These are phyloP conservation scores for Allium fistulosum DNA, from an alignment of 106 monocot genomes.

Conservation along the genomic window DNA sequence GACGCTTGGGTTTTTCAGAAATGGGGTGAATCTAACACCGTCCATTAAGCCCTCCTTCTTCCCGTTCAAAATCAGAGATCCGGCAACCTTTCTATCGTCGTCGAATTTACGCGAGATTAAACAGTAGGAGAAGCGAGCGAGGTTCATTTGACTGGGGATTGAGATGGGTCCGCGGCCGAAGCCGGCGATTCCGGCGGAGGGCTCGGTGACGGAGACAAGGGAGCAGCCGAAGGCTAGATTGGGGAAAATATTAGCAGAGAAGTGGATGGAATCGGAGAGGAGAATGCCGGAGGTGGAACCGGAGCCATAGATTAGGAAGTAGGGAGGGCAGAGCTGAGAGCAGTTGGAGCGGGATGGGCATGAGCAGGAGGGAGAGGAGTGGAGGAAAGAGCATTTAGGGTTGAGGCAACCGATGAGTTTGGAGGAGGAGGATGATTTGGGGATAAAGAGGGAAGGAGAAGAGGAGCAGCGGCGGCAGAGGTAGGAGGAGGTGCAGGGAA, in stretches of 20 bases:
- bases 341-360: conserved; percentile 12
- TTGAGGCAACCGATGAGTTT: conserved; percentile 78
- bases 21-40: conserved; percentile 41
- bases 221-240: conserved; percentile 76
- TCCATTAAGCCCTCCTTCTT: not conserved
- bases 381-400: conserved; percentile 65
- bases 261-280: conserved; percentile 44
- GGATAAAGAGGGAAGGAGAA: conserved; percentile 37
- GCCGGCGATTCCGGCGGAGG: conserved; percentile 63
- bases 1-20: conserved; percentile 31
- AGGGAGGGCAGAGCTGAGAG: conserved; percentile 55
- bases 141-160: conserved; percentile 48
- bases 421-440: conserved; percentile 55
- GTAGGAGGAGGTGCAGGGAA: conserved; percentile 72
- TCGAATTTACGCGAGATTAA: conserved; percentile 71
- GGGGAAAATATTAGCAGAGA: conserved; percentile 10
- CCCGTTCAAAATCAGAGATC: conserved; percentile 42
- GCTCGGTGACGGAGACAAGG: conserved; percentile 54
- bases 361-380: conserved; percentile 28
- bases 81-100: conserved; percentile 37
- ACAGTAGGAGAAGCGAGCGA: conserved; percentile 75
- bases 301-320: conserved; percentile 60
- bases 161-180: conserved; percentile 78
- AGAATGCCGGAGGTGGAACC: conserved; percentile 82
- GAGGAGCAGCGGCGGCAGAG: conserved; percentile 42